Evolutionary conservation across 768 basidiomycete genomes (phyloP).

Genomic region (Solioccasus polychromus): DNA sequence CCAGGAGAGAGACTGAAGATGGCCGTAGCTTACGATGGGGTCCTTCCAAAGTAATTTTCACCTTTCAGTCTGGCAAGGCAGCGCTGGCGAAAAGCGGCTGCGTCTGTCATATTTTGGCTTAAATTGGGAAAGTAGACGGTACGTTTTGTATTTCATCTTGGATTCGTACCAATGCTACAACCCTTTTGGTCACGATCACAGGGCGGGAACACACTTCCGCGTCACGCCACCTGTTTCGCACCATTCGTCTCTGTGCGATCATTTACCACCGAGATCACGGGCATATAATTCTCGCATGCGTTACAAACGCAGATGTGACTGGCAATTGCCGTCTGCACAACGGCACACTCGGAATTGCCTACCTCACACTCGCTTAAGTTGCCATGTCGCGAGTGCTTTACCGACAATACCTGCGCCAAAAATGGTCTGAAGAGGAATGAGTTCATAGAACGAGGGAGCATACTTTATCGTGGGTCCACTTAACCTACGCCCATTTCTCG

Average conservation of each 20-base stretch:
- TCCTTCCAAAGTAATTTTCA: no score
- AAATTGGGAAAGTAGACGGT: constrained; percentile 38
- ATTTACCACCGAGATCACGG: no score
- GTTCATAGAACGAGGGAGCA: neutral
- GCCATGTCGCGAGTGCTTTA: constrained; percentile 49
- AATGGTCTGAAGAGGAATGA: constrained; percentile 29
- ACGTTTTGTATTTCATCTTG: neutral
- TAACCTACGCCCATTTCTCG: neutral
- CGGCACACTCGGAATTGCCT: constrained; percentile 49
- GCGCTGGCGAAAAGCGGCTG: constrained; percentile 48
- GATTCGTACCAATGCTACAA: no score
- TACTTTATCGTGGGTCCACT: neutral
- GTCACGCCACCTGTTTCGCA: no score
- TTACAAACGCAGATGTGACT: constrained; percentile 31
- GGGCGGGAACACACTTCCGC: no score
- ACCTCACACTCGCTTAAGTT: constrained; percentile 11
- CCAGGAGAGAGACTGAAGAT: neutral
- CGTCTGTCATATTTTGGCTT: constrained; percentile 33
- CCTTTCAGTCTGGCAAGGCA: constrained; percentile 35
- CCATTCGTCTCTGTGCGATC: no score
- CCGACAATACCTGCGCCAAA: constrained; percentile 40
- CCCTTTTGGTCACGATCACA: neutral
- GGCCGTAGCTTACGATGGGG: no score
- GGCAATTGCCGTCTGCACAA: constrained; percentile 37
- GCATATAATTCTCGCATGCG: constrained; percentile 24